phyloP scores from a whole-genome alignment of 495 filamentous ascomycete genomes.

The Neurospora sp. region DNA sequence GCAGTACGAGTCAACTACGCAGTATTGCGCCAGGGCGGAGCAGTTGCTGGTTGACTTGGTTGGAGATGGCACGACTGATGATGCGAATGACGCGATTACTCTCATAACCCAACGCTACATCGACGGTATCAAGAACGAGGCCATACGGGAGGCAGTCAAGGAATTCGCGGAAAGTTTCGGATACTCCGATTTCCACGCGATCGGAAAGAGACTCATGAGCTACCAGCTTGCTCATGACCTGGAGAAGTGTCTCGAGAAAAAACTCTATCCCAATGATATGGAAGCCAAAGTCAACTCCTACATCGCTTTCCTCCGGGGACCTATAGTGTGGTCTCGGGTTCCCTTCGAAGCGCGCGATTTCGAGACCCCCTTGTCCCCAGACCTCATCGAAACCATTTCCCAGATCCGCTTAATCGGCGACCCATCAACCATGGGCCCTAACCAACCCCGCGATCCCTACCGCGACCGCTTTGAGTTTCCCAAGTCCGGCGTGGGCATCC shows the following conservation, averaged over 20 bases:
- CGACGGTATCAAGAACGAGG: conserved; percentile 28
- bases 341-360: conserved; percentile 9
- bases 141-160: conserved; percentile 26
- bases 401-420: conserved; percentile 28
- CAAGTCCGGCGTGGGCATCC: conserved; percentile 56
- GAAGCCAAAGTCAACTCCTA: conserved; percentile 29
- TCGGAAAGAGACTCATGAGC: conserved; percentile 33
- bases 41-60: conserved; percentile 28
- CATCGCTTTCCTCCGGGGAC: conserved; percentile 20
- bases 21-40: conserved; percentile 32
- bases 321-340: conserved; percentile 4
- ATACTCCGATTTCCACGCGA: conserved; percentile 15
- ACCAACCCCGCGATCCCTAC: conserved; percentile 38
- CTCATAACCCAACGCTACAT: conserved; percentile 31
- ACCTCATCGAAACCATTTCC: conserved; percentile 13
- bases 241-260: conserved; percentile 33
- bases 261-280: conserved; percentile 24
- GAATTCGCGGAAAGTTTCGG: conserved; percentile 18
- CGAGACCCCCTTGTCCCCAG: conserved; percentile 17
- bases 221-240: conserved; percentile 40
- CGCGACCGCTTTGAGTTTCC: conserved; percentile 59
- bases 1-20: conserved; percentile 31
- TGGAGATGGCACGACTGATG: conserved; percentile 6
- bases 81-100: conserved; percentile 10
- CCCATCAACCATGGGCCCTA: conserved; percentile 32